A percentile compares a stretch with the other conserved stretches of the same genome.
phyloP scores from a whole-genome alignment of 1,139 yeast genomes.

The Nakaseomyces sp. region DNA sequence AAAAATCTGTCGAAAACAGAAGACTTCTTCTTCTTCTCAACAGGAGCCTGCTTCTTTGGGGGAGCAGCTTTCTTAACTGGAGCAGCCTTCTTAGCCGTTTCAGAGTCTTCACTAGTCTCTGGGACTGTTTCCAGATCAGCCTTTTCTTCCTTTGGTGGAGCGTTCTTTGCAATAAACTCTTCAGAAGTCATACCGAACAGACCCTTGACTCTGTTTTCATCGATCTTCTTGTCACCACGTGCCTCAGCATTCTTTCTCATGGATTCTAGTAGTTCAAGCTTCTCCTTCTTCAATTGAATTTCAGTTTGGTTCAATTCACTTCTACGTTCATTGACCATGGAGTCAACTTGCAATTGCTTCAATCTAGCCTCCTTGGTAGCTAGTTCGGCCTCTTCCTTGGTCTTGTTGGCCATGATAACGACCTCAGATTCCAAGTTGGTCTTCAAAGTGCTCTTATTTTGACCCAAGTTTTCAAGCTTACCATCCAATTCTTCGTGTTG shows the following conservation, averaged over 20 bases:
- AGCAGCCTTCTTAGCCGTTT: not conserved
- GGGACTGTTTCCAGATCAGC: not conserved
- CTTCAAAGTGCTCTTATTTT: conserved; percentile 16
- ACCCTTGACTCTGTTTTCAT: conserved; percentile 25
- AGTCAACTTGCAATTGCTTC: conserved; percentile 28
- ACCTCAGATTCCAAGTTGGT: conserved; percentile 16
- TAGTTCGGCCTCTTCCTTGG: conserved; percentile 25
- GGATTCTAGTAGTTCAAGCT: conserved; percentile 10
- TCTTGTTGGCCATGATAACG: conserved; percentile 20
- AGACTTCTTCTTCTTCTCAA: conserved; percentile 3
- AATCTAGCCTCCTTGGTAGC: conserved; percentile 27
- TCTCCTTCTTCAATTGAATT: conserved; percentile 13
- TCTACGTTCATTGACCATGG: conserved; percentile 27
- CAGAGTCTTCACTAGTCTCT: not conserved
- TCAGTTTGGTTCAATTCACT: conserved; percentile 24
- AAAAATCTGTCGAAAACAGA: conserved; percentile 9
- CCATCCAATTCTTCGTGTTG: conserved; percentile 20
- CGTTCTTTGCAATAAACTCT: conserved; percentile 13
- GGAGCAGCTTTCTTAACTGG: conserved; percentile 3
- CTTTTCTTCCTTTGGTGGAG: conserved; percentile 4
- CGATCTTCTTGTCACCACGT: conserved; percentile 22
- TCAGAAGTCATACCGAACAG: conserved; percentile 27
- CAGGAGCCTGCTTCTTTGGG: not conserved
- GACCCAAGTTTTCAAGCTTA: conserved; percentile 15
- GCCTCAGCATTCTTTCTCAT: conserved; percentile 14